phyloP scores from a whole-genome alignment of 78 protist species.

The Dictyostelium capitatum region DNA sequence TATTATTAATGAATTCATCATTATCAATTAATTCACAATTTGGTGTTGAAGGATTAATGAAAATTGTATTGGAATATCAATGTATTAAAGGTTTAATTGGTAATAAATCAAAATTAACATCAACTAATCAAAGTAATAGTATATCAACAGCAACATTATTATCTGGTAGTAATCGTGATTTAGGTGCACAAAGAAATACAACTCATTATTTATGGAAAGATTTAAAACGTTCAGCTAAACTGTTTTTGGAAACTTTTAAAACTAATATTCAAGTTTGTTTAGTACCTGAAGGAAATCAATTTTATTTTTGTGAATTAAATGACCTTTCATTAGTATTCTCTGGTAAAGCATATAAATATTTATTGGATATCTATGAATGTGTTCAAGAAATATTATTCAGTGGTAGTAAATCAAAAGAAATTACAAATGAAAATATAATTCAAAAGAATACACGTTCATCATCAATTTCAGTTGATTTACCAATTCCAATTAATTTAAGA shows the following conservation, averaged over 20 bases:
- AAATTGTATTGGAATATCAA: constrained; percentile 8
- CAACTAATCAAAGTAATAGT: neutral
- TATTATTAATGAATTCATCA: constrained; percentile 27
- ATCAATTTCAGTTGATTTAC: constrained; percentile 3
- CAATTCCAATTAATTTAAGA: constrained; percentile 32
- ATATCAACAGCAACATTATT: neutral
- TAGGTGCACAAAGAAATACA: constrained; percentile 9
- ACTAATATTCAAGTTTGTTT: constrained; percentile 33
- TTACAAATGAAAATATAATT: constrained; percentile 10
- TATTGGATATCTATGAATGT: constrained; percentile 48
- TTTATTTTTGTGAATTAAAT: constrained; percentile 54
- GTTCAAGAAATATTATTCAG: constrained; percentile 16
- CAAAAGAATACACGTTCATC: neutral
- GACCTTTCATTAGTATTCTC: constrained; percentile 49
- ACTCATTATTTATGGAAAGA: constrained; percentile 18
- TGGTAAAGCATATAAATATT: constrained; percentile 48
- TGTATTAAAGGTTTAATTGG: constrained; percentile 51
- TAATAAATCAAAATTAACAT: neutral
- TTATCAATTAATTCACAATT: neutral
- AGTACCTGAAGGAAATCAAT: constrained; percentile 76
- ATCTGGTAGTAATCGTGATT: neutral
- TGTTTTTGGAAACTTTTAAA: constrained; percentile 49
- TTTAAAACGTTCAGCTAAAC: constrained; percentile 15
- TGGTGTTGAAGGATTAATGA: constrained; percentile 53
- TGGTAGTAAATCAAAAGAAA: constrained; percentile 16